Base-by-base conservation (phyloP, 2,329 filamentous ascomycete species). In the Huntiella decipiens region DNA sequence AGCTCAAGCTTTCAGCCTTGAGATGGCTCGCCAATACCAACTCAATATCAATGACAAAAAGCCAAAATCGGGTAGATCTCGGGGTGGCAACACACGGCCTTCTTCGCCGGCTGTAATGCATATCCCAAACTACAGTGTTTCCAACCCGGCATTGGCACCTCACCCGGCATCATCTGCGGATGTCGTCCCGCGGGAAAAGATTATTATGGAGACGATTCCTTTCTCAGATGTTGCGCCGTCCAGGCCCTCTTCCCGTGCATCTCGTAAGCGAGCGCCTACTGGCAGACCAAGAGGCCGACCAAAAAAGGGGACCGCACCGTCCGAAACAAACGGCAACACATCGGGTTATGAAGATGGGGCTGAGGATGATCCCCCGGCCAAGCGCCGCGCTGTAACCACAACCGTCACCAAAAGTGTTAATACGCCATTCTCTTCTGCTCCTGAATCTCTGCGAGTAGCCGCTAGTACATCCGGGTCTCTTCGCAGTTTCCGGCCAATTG, bases 391-490 rank as follows among this genome's bases (percentile, higher is more conserved):
- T 32, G 91, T 84, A 56, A 74, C 80, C 17, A 84, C 76, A 15
- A 74, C 79, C 56, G 73, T 79, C 10, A 75, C 82, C 51, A 79
- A 77, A 63, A 76, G 76, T n/a, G 77, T 78, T 43, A 79, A 74
- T 53, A 73, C 70, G 51, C 75, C 74, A 16, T 82, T 95, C 54
- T 82, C 79, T 44, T 70, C 74, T 35, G 77, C 77, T 28, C 73
- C 77, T 7, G 85, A 91, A 42, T 92, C 84, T 3, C 66, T 96
- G 19, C 74, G 87, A 42, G 85, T 94, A n/a, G 79, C 83, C 50
- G 88, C 88, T 40, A 93, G 85, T 58, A 93, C 83, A 12, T 81
- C 87, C 38, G 84, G 85, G 37, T 94, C 87, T 4, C 70, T 96
- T 49, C 81, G 88, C 38, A 79, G 79, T 41, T 82, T 94, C 59